Percentiles rank a stretch among this genome's conserved stretches.
Conservation (phyloP, 2,329 filamentous ascomycete species). For the Septoria linicola region DNA sequence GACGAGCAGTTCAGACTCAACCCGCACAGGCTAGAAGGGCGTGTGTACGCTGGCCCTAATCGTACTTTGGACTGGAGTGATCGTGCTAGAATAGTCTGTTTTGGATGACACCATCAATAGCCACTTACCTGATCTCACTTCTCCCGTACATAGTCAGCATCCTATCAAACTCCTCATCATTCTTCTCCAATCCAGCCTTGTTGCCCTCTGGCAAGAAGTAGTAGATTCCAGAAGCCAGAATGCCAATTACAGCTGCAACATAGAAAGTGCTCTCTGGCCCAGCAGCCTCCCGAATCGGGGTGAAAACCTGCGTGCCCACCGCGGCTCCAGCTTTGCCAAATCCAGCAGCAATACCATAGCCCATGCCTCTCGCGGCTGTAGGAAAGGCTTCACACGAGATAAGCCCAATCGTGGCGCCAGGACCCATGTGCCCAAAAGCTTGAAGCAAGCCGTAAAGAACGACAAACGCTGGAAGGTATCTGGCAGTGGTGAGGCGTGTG, state of each 20-base stretch:
- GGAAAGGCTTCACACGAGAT: constrained; percentile 54
- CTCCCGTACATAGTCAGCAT: constrained; percentile 13
- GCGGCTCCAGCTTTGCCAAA: constrained; percentile 55
- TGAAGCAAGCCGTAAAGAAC: constrained; percentile 55
- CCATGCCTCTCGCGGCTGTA: constrained; percentile 53
- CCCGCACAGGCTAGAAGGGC: too few species aligned
- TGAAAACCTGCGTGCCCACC: constrained; percentile 53
- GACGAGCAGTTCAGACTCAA: too few species aligned
- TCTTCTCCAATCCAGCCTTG: constrained; percentile 20
- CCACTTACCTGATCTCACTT: too few species aligned
- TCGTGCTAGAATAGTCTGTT: too few species aligned
- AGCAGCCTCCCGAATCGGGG: constrained; percentile 41
- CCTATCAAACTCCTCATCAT: constrained; percentile 27
- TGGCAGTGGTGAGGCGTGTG: constrained; percentile 46
- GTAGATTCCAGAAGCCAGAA: constrained; percentile 26
- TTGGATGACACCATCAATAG: too few species aligned
- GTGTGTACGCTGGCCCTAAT: too few species aligned
- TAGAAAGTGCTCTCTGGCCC: constrained; percentile 28
- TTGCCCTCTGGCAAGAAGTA: constrained; percentile 27
- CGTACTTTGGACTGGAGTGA: too few species aligned
- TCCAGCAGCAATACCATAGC: constrained; percentile 53
- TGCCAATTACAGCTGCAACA: constrained; percentile 24
- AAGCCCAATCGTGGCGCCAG: constrained; percentile 53
- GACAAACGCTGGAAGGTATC: constrained; percentile 52
- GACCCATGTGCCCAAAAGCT: constrained; percentile 51